These are phyloP conservation scores for Litsea cubeba DNA, from an alignment of 164 flowering plant genomes.

Conservation along the genomic window DNA sequence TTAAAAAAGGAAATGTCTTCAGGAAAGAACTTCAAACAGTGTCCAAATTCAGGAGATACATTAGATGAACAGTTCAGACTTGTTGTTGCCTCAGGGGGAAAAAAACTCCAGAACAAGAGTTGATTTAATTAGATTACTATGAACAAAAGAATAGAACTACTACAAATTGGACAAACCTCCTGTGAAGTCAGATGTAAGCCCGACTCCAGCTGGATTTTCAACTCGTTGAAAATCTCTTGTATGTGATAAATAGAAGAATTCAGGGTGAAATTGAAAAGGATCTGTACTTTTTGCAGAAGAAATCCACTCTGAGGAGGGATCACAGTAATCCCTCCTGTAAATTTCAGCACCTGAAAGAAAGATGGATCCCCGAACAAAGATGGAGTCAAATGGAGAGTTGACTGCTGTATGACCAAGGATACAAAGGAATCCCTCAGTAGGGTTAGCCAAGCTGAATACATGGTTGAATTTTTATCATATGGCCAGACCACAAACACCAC, in stretches of 20 bases:
- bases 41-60: no score
- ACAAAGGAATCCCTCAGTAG: constrained; percentile 49
- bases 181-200: constrained; percentile 52
- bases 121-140: neutral
- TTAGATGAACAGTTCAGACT: no score
- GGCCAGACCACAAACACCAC: constrained; percentile 78
- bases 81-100: no score
- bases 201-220: constrained; percentile 51
- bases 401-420: constrained; percentile 39
- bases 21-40: no score
- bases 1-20: no score
- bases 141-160: neutral
- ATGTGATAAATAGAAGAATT: constrained; percentile 71
- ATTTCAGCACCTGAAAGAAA: constrained; percentile 76
- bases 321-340: constrained; percentile 73
- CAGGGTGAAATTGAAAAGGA: constrained; percentile 42
- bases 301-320: constrained; percentile 63
- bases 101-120: no score
- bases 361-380: constrained; percentile 69
- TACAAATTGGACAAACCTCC: constrained; percentile 51
- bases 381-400: constrained; percentile 40
- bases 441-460: constrained; percentile 46
- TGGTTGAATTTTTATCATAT: constrained; percentile 26
- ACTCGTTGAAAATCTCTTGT: constrained; percentile 49
- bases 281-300: constrained; percentile 71